A percentile compares a stretch with the other conserved stretches of the same genome.
Evolutionary conservation across 768 basidiomycete species (phyloP).

Genomic region (Lanmaoa rubissima): DNA sequence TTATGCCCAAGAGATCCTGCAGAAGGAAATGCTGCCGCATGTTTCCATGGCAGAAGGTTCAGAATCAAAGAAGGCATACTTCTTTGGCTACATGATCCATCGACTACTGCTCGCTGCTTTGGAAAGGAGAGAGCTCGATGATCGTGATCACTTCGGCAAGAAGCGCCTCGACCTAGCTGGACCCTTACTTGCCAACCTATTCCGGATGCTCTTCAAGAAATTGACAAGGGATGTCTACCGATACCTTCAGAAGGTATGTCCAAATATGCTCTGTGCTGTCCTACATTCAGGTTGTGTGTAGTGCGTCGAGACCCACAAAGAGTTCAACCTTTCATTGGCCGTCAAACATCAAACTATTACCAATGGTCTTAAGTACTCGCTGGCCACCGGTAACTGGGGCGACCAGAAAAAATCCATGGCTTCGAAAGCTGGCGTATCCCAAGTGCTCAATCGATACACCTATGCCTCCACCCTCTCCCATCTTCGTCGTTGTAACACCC

Average conservation of each 20-base stretch:
- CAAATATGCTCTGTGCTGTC: not conserved
- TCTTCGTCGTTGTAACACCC: conserved; percentile 96
- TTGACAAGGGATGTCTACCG: conserved; percentile 96
- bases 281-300: conserved; percentile 32
- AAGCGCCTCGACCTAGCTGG: conserved; percentile 96
- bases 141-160: conserved; percentile 99
- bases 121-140: conserved; percentile 93
- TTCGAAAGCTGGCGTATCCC: conserved; percentile 96
- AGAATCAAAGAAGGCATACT: conserved; percentile 98
- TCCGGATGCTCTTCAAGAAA: conserved; percentile 97
- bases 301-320: conserved; percentile 96
- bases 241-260: conserved; percentile 87
- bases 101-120: conserved; percentile 90
- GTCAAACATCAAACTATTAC: conserved; percentile 98
- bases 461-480: conserved; percentile 98
- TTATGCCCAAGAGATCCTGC: conserved; percentile 95
- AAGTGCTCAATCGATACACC: conserved; percentile 97
- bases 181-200: conserved; percentile 92
- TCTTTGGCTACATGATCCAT: conserved; percentile 99
- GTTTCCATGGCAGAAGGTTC: conserved; percentile 95
- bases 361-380: conserved; percentile 95
- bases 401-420: conserved; percentile 99
- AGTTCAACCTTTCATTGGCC: conserved; percentile 87
- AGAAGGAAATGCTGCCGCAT: conserved; percentile 98
- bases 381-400: conserved; percentile 99